Evolutionary conservation across 2,329 filamentous ascomycete genomes (phyloP), one percentile per base, ranked within the genome.

Genomic region (Clarireedia homoeocarpa): DNA sequence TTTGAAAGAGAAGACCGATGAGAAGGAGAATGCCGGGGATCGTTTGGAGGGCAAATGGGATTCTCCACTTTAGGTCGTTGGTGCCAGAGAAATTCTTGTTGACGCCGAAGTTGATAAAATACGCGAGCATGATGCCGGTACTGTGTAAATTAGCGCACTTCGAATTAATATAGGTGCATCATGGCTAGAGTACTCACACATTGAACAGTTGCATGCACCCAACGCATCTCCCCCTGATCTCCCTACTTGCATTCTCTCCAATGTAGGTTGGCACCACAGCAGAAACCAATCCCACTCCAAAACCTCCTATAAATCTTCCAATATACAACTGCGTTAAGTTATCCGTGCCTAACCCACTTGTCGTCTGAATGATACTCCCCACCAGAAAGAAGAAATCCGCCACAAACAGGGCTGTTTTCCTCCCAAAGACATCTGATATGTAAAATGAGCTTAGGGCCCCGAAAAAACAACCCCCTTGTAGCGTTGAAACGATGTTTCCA

Each of bases 381-480:
- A 56, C 12, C 36, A 58, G 17, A 7, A 58, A 58, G 17, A 58
- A 24, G 9, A 51, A 49, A 48, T 58, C 56, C 4, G 52, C 56
- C 15, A 58, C 36, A 26, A 56, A 42, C 9, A 58, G 23, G 2
- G 53, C 56, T 14, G 50, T 58, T 23, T 61, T 60, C 5, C 61
- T 56, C 9, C 56, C 61, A 44, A 51, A 58, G 20, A 55, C 67
- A 51, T 74, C 71, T 6, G 71, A 67, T 6, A 62, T 36, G 53
- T 61, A 62, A 9, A 60, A 61, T 17, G 69, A 77, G 51, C 79
- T 58, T 61, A 86, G 75, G 56, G 82, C 82, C 45, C 83, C 83
- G 47, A 78, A 72, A 66, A 87, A 86, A 58, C 81, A 84, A 51
- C 84, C 84, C 46, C 79, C 83, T 69, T 87, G 83, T 6, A 87